Evolutionary conservation across 805 yeast species (phyloP), one percentile per base, ranked within the genome.

Genomic region (Yamadazyma kitorensis): DNA sequence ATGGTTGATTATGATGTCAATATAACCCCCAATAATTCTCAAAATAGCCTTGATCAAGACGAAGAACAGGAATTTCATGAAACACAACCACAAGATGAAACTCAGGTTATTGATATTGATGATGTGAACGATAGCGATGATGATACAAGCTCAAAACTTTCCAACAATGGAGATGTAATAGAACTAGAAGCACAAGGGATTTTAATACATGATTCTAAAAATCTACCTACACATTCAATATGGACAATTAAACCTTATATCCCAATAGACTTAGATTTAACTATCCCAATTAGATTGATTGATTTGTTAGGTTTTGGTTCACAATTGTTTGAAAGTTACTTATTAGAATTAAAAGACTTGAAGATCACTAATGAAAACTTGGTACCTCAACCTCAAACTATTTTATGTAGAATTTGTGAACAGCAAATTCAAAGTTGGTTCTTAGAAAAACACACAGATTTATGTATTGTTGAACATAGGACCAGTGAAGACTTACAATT

Each of bases 171-270:
- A 5, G 77, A 72, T 7, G 61, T 74, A 11, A 74, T 81, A 6
- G 91, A 86, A 45, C 63, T 89, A 24, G 98, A 91, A 56, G 98
- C 96, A 0, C 97, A 91, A 52, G 98, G 98, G 3, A 82, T 93
- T 7, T 57, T 91, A 14, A 81, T 93, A 6, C 83, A 78, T 43
- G 84, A 82, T 51, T 56, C 68, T 2, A 61, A 63, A 23, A 68
- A 79, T 0, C 53, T 72, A 23, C 89, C 91, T 1, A 68, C 82
- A 0, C 94, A 87, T 55, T 80, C 96, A 1, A 85, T 93, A 85
- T 91, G 98, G 98, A 79, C 91, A 4, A 70, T 93, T 5, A 82
- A 85, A 48, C 95, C 94, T 3, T 82, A 80, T 57, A 63, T 70
- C 3, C 82, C 80, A 24, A 63, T 83, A 3, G 76, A 79, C 34